These are phyloP conservation scores for Didymella exigua DNA, from an alignment of 2,329 filamentous ascomycete species.

Conservation along the genomic window DNA sequence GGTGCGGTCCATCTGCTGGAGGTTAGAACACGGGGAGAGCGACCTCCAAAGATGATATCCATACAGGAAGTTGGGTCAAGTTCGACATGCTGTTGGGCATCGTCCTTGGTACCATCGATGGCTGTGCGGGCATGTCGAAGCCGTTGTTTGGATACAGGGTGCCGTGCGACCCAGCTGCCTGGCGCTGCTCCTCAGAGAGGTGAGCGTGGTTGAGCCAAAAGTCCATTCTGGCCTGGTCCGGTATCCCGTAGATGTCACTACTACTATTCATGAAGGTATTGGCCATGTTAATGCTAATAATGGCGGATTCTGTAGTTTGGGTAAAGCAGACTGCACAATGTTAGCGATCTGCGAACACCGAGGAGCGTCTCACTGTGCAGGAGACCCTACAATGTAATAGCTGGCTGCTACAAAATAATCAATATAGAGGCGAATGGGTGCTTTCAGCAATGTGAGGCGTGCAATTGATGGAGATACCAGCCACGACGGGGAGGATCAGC, in stretches of 20 bases:
- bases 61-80: constrained; percentile 41
- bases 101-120: constrained; percentile 41
- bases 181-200: constrained; percentile 44
- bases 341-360: constrained; percentile 32
- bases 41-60: constrained; percentile 36
- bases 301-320: constrained; percentile 11
- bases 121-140: constrained; percentile 23
- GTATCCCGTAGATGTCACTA: constrained; percentile 32
- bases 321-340: constrained; percentile 27
- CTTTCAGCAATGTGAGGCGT: constrained; percentile 33
- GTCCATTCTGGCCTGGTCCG: constrained; percentile 45
- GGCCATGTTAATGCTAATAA: constrained; percentile 29
- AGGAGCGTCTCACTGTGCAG: constrained; percentile 18
- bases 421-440: constrained; percentile 18
- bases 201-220: constrained; percentile 43
- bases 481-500: constrained; percentile 30
- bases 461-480: constrained; percentile 33
- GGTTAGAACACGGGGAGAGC: constrained; percentile 37
- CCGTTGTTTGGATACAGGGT: constrained; percentile 25
- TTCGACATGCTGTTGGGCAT: constrained; percentile 36
- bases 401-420: background rate
- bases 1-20: constrained; percentile 41
- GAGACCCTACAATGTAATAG: constrained; percentile 25
- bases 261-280: constrained; percentile 31
- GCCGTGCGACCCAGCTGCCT: constrained; percentile 39